Conservation (phyloP, 108 stramenopile genomes). For the Cyclotella choctawhatcheeana region DNA sequence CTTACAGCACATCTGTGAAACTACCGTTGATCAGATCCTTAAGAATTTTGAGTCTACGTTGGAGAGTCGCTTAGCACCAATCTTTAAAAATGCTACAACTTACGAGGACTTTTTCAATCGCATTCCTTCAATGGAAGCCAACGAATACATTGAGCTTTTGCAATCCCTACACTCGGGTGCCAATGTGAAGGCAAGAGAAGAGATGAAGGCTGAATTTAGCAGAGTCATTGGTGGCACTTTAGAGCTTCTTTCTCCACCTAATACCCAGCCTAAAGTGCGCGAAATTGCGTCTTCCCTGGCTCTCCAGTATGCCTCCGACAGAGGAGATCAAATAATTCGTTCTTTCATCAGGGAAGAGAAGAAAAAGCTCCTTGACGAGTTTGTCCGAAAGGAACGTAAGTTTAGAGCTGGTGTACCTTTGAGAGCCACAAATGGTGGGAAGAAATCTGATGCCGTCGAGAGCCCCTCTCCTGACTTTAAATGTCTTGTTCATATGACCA, state of each 20-base stretch:
- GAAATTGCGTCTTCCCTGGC: slow-evolving; percentile 48
- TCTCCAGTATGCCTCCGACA: slow-evolving; percentile 29
- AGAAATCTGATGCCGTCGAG: neutral
- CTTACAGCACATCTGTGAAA: slow-evolving; percentile 70
- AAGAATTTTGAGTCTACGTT: slow-evolving; percentile 44
- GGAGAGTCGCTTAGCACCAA: slow-evolving; percentile 20
- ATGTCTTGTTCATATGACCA: slow-evolving; percentile 20
- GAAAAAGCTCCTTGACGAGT: slow-evolving; percentile 39
- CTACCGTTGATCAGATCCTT: slow-evolving; percentile 52
- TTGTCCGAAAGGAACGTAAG: slow-evolving; percentile 40
- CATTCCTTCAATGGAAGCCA: slow-evolving; percentile 22
- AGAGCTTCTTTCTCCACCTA: slow-evolving; percentile 30
- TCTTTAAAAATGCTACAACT: slow-evolving; percentile 20
- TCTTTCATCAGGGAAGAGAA: slow-evolving; percentile 34
- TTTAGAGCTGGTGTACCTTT: slow-evolving; percentile 34
- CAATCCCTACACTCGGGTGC: slow-evolving; percentile 19
- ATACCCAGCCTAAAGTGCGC: slow-evolving; percentile 28
- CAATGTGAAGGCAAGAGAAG: slow-evolving; percentile 7
- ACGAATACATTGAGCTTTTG: slow-evolving; percentile 34
- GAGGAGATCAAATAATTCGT: slow-evolving; percentile 23
- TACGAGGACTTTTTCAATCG: slow-evolving; percentile 27
- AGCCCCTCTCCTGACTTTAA: slow-evolving; percentile 8
- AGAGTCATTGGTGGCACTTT: slow-evolving; percentile 31
- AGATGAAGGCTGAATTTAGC: slow-evolving; percentile 24
- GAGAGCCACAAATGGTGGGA: slow-evolving; percentile 1